A percentile compares a stretch with the other conserved stretches of the same genome.
Conservation (phyloP, 106 monocot genomes). For the Allium fistulosum region DNA sequence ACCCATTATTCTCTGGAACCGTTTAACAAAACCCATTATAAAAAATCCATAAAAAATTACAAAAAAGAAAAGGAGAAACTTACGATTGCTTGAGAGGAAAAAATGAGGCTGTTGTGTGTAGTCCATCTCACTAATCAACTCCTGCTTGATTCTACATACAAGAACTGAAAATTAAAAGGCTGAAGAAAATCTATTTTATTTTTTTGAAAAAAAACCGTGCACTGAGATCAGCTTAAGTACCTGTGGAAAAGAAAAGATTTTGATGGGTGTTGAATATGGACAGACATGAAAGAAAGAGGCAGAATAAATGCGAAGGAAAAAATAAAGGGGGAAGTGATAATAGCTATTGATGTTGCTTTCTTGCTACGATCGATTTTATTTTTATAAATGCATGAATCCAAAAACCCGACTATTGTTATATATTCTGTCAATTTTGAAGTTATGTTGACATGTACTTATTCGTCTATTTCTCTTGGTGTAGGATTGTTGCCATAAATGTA, state of each 20-base stretch:
- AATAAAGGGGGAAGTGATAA: no score
- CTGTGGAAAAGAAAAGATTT: slow-evolving; percentile 19
- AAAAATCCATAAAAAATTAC: background rate
- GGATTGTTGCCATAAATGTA: no score
- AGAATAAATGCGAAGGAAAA: background rate
- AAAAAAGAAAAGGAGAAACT: background rate
- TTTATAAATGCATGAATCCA: no score
- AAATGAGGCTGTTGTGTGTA: slow-evolving; percentile 15
- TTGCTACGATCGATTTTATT: no score
- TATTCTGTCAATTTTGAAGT: no score
- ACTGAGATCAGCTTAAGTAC: slow-evolving; percentile 3
- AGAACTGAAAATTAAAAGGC: background rate
- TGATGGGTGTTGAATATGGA: slow-evolving; percentile 48
- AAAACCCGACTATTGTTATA: no score
- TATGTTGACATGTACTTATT: no score
- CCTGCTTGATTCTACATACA: slow-evolving; percentile 14
- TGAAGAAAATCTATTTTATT: no score
- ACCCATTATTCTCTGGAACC: background rate
- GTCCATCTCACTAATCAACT: slow-evolving; percentile 16
- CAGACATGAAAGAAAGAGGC: slow-evolving; percentile 29
- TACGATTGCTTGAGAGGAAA: slow-evolving; percentile 20
- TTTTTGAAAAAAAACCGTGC: no score
- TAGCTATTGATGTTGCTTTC: no score
- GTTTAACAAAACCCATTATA: background rate
- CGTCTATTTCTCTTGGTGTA: no score